Conservation (phyloP, 2,329 filamentous ascomycete species). For the Aspergillus alliaceus region DNA sequence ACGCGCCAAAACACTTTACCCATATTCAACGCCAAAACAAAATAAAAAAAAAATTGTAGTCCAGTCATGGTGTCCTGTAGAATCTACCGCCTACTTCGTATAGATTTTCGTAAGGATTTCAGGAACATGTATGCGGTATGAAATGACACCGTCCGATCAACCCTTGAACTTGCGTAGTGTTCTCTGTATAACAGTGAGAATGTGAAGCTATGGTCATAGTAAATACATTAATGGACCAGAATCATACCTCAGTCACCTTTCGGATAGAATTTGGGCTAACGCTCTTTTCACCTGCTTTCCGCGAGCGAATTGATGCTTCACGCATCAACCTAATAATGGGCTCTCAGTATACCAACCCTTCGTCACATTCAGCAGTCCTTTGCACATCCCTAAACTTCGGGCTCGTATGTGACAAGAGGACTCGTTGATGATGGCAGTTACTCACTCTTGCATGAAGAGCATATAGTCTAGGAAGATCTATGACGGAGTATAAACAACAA, state of each 20-base stretch:
- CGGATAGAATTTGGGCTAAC: slow-evolving; percentile 74
- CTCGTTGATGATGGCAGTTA: slow-evolving; percentile 3
- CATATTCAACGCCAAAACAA: not conserved
- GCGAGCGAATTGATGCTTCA: slow-evolving; percentile 75
- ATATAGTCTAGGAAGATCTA: slow-evolving; percentile 84
- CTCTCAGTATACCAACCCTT: not conserved
- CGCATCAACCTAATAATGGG: slow-evolving; percentile 61
- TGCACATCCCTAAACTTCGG: not conserved
- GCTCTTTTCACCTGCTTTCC: slow-evolving; percentile 69
- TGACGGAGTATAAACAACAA: not conserved
- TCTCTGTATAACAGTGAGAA: slow-evolving; percentile 48
- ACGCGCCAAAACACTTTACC: not conserved
- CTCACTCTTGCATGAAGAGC: slow-evolving; percentile 71
- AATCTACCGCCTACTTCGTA: too few species aligned
- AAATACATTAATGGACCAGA: not conserved
- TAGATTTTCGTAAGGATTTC: not conserved
- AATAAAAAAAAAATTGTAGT: not conserved
- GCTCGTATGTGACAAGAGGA: not conserved
- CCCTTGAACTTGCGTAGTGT: slow-evolving; percentile 69
- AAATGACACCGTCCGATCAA: slow-evolving; percentile 38
- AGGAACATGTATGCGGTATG: not conserved
- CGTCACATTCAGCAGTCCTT: not conserved
- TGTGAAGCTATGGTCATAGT: not conserved
- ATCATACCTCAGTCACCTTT: slow-evolving; percentile 71
- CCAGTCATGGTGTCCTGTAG: not conserved